phyloP scores from a whole-genome alignment of 2,329 filamentous ascomycete genomes.

The Fusarium sublunatum region DNA sequence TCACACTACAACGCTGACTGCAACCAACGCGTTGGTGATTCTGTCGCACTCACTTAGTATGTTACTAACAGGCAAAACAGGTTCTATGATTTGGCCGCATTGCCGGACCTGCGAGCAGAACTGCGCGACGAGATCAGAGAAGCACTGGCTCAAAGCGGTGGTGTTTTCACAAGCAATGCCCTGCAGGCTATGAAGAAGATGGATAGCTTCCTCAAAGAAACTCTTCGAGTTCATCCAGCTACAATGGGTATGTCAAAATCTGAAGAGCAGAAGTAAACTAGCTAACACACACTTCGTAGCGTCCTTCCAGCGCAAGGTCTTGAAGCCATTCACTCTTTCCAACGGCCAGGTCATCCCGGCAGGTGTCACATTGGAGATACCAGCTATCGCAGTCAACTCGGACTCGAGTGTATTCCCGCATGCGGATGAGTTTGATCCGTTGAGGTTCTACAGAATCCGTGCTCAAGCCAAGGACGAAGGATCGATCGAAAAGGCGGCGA shows the following conservation, averaged over 20 bases:
- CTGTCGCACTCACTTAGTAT: no score
- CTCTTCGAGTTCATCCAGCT: background rate
- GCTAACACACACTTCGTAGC: background rate
- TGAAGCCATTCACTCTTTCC: background rate
- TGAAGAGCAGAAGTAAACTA: fast-evolving
- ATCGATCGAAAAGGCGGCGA: background rate
- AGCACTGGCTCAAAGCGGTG: background rate
- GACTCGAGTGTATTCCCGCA: background rate
- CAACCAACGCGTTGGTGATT: conserved; percentile 1
- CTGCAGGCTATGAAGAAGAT: conserved; percentile 9
- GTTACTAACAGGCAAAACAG: background rate
- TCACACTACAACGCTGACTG: conserved; percentile 4
- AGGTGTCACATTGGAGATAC: background rate
- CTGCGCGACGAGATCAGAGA: background rate
- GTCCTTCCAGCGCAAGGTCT: background rate
- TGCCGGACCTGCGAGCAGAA: background rate
- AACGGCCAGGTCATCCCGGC: conserved; percentile 1
- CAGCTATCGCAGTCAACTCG: background rate
- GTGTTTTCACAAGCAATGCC: background rate
- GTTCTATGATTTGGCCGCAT: background rate
- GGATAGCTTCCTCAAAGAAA: conserved; percentile 13
- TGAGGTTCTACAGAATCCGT: background rate
- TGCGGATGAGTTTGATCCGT: background rate
- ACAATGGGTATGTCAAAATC: background rate
- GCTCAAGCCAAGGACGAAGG: background rate